Conservation (phyloP, 768 basidiomycete genomes). For the Lactifluus piperatus region DNA sequence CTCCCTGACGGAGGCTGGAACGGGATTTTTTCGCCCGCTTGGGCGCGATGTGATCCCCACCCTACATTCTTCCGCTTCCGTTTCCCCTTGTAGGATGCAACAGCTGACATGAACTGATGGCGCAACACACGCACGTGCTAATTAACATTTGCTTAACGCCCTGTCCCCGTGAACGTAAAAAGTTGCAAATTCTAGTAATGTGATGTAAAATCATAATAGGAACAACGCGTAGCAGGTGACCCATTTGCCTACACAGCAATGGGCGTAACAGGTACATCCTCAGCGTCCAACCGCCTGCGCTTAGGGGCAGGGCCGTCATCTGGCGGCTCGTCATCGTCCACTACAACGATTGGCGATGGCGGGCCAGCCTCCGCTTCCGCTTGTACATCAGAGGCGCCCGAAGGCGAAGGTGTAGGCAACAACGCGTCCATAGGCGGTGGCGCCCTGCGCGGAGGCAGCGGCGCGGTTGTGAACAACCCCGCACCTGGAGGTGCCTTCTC, state of each 20-base stretch:
- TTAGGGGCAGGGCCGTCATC: slow-evolving; percentile 45
- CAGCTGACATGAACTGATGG: neutral
- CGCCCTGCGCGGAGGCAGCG: slow-evolving; percentile 7
- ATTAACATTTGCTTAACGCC: neutral
- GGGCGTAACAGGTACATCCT: slow-evolving; percentile 1
- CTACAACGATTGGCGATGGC: slow-evolving; percentile 48
- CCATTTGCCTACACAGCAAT: slow-evolving; percentile 3
- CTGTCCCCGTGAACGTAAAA: neutral
- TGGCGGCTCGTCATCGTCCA: slow-evolving; percentile 47
- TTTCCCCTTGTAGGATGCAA: neutral
- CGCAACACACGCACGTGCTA: slow-evolving; percentile 1
- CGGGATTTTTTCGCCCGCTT: neutral
- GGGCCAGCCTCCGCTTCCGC: slow-evolving; percentile 27
- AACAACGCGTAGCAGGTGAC: neutral
- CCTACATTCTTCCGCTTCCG: neutral
- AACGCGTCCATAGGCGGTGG: slow-evolving; percentile 21
- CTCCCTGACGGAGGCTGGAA: neutral
- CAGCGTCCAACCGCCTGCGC: slow-evolving; percentile 35
- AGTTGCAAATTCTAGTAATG: slow-evolving; percentile 10
- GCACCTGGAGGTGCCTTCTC: slow-evolving; percentile 3
- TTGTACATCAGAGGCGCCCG: slow-evolving; percentile 6
- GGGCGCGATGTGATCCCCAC: neutral
- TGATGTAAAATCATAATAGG: neutral
- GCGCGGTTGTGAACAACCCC: slow-evolving; percentile 15
- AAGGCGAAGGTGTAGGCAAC: slow-evolving; percentile 29